Evolutionary conservation across 176 grass and related monocot genomes (phyloP).

Genomic region (Chrysopogon serrulatus): DNA sequence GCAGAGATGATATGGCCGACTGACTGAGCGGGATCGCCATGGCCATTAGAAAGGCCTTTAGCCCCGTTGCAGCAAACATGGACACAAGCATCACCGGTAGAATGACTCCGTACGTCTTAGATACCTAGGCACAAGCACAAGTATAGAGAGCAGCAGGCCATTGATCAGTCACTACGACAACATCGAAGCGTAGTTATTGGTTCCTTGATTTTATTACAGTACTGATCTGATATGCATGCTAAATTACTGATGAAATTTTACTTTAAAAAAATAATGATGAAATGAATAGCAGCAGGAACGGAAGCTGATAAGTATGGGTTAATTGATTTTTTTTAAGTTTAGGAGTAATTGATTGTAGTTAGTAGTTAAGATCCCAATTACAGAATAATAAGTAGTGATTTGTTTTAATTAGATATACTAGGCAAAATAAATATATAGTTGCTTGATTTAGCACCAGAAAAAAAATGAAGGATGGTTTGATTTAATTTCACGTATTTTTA

Average conservation of each 20-base stretch:
- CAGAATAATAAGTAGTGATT: not conserved
- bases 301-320: not conserved
- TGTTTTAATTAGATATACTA: not conserved
- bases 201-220: not conserved
- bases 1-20: conserved; percentile 46
- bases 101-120: conserved; percentile 49
- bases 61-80: conserved; percentile 57
- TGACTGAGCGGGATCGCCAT: conserved; percentile 75
- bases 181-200: not conserved
- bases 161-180: not conserved
- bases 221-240: not conserved
- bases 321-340: no score
- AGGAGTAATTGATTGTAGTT: no score
- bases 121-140: conserved; percentile 31
- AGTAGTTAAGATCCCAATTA: not conserved
- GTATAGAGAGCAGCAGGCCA: not conserved
- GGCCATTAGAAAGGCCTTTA: conserved; percentile 75
- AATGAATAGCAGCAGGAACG: not conserved
- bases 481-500: not conserved
- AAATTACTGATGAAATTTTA: not conserved
- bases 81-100: conserved; percentile 60
- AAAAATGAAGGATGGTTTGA: not conserved
- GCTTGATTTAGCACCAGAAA: not conserved
- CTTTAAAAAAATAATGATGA: no score
- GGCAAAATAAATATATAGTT: not conserved